Evolutionary conservation across 2,329 filamentous ascomycete genomes (phyloP).

Genomic region (Colletotrichum sp.): DNA sequence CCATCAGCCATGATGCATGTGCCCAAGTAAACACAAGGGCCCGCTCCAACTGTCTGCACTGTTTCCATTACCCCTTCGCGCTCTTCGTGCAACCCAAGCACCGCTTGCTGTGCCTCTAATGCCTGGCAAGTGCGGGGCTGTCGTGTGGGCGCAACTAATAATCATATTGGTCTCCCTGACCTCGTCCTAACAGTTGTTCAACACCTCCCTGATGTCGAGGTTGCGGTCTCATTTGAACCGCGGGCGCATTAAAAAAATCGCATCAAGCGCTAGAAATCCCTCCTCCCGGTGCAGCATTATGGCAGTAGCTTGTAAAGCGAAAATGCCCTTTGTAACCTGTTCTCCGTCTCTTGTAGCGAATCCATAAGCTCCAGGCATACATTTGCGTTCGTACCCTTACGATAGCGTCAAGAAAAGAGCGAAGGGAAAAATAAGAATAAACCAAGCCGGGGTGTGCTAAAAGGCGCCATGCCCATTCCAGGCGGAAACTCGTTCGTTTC

Average conservation of each 20-base stretch:
- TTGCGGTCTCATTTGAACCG: not conserved
- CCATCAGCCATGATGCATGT: not conserved
- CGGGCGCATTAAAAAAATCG: not conserved
- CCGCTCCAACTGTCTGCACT: not conserved
- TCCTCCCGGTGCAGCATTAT: not conserved
- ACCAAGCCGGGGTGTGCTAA: not conserved
- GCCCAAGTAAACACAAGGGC: not conserved
- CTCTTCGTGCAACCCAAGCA: not conserved
- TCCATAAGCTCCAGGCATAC: not conserved
- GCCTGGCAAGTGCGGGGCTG: not conserved
- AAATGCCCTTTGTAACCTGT: not conserved
- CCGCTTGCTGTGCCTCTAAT: not conserved
- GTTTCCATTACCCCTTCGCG: not conserved
- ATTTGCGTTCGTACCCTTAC: not conserved
- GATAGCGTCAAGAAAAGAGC: not conserved
- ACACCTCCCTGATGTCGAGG: not conserved
- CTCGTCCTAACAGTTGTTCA: not conserved
- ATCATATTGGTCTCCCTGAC: not conserved
- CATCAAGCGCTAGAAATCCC: not conserved
- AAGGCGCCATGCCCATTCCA: not conserved
- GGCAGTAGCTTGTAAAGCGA: not conserved
- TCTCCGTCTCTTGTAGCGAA: not conserved
- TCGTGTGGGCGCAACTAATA: not conserved
- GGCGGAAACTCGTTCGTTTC: not conserved
- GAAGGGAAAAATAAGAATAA: not conserved